A percentile compares a stretch with the other conserved stretches of the same genome.
Evolutionary conservation across 495 filamentous ascomycete species (phyloP).

Genomic region (Schizothecium vesticola): DNA sequence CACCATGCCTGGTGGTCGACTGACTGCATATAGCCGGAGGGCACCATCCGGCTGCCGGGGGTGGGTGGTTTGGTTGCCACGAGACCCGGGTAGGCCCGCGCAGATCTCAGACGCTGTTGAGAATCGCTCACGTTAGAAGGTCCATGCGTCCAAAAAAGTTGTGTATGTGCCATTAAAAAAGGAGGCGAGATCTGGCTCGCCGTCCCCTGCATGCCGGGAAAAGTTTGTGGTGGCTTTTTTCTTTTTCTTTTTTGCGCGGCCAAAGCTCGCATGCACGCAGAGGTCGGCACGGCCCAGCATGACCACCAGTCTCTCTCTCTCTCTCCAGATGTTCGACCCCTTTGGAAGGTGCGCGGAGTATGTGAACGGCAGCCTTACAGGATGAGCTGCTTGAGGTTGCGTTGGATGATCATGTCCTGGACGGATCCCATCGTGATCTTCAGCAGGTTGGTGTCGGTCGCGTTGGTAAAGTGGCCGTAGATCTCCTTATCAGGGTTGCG

Average conservation of each 20-base stretch:
- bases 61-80: not conserved
- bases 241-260: not conserved
- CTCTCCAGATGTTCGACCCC: not conserved
- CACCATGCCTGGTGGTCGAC: not conserved
- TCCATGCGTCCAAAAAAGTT: not conserved
- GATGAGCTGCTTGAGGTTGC: constrained; percentile 90
- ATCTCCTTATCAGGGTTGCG: constrained; percentile 81
- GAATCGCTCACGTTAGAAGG: not conserved
- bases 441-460: constrained; percentile 89
- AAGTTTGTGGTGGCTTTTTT: not conserved
- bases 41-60: not conserved
- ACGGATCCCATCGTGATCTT: constrained; percentile 97
- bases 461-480: constrained; percentile 91
- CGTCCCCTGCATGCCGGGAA: not conserved
- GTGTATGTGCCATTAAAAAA: not conserved
- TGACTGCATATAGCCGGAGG: not conserved
- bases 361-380: constrained; percentile 54
- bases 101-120: not conserved
- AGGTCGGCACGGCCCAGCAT: not conserved
- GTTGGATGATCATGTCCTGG: constrained; percentile 99
- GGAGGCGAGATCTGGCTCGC: not conserved
- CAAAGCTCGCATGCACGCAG: not conserved
- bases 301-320: not conserved
- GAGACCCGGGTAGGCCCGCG: not conserved
- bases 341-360: not conserved